These are phyloP conservation scores for Boeremia lycopersici DNA, from an alignment of 2,329 filamentous ascomycete species.

Conservation along the genomic window DNA sequence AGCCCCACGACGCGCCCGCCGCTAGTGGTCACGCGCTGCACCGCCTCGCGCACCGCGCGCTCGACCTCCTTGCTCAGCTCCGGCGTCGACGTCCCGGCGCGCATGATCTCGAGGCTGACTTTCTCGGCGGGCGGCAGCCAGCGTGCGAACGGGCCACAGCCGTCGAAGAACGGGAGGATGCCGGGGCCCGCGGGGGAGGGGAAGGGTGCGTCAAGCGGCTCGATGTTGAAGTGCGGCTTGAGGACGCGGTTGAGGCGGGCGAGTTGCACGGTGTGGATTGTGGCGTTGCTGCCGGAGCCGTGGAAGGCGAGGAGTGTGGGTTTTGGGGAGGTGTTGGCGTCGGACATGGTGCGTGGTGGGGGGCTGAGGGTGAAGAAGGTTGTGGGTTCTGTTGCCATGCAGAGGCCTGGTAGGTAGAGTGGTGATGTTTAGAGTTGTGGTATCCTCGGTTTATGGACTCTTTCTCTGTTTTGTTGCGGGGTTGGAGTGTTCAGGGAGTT, in stretches of 20 bases:
- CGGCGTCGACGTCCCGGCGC: slow-evolving; percentile 13
- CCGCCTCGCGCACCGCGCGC: slow-evolving; percentile 23
- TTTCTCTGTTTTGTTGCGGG: background rate
- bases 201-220: slow-evolving; percentile 38
- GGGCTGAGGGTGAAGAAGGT: slow-evolving; percentile 6
- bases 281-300: slow-evolving; percentile 43
- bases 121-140: slow-evolving; percentile 36
- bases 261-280: slow-evolving; percentile 42
- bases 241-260: slow-evolving; percentile 36
- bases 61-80: slow-evolving; percentile 31
- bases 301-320: slow-evolving; percentile 46
- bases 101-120: slow-evolving; percentile 25
- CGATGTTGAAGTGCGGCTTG: slow-evolving; percentile 33
- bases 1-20: slow-evolving; percentile 38
- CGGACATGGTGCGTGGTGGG: slow-evolving; percentile 2
- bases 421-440: background rate
- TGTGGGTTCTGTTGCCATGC: background rate
- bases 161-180: slow-evolving; percentile 47
- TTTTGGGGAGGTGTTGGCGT: slow-evolving; percentile 19
- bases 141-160: slow-evolving; percentile 44
- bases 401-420: background rate
- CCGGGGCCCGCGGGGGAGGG: slow-evolving; percentile 43
- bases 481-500: background rate
- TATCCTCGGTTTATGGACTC: background rate
- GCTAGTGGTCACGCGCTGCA: slow-evolving; percentile 13